Evolutionary conservation across 2,329 filamentous ascomycete species (phyloP), one percentile per base, ranked within the genome.

Genomic region (Aspergillus terreus): DNA sequence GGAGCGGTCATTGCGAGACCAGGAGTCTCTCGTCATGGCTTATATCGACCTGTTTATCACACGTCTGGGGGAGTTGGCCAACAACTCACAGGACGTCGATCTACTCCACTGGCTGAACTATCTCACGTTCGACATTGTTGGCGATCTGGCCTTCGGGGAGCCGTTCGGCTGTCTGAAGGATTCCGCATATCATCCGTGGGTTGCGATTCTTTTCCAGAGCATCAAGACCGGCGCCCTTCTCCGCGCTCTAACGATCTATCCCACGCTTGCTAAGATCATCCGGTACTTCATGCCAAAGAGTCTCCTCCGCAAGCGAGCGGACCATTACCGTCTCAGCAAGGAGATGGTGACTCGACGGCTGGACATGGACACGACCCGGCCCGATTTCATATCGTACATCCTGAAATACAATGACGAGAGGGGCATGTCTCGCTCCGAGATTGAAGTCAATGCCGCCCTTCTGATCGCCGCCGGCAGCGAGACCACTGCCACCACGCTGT

Each of bases 401-500:
- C 14, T 33, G 14, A 21, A 45, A 11, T 17, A 46, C 12, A 19
- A 33, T 14, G n/a, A 25, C 12, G n/a, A 43, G 19, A 6, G n/a
- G 12, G 60, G 56, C 11, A 59, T 65, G 56, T 61, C 55, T 40
- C 54, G 59, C 33, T 56, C 57, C 1, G 59, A 62, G 32, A 59
- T 60, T 21, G 57, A n/a, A 4, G 35, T 17, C 15, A n/a, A 38
- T 6, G 35, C 35, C 14, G 14, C 35, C 35, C 14, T n/a, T 7
- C 15, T 73, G 4, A 61, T 72, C 7, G 42, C 70, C 5, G 71
- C 68, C 3, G 71, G 71, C 1, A 68, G 63, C n/a, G 70, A 73
- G 50, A 76, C 74, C 2, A 67, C 71, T 0, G 72, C 73, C 2
- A 75, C 73, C 1, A 44, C 70, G 2, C 60, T 78, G 1, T 69